Evolutionary conservation across 345 rosid genomes (phyloP).

Genomic region (Streptanthus diversifolius): DNA sequence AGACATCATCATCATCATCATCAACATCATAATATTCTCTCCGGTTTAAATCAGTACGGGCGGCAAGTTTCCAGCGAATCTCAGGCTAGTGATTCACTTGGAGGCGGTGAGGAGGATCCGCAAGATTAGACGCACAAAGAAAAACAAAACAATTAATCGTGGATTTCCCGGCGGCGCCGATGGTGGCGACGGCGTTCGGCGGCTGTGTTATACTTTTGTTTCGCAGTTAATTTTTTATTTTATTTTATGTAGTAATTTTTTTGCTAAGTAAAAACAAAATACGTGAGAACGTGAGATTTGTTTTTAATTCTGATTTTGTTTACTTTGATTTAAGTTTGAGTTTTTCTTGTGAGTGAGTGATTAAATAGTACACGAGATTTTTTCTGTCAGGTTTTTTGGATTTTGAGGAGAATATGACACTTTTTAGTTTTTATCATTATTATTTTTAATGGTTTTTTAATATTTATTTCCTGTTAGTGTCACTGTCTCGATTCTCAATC

Average conservation of each 20-base stretch:
- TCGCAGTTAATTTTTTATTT: conserved; percentile 20
- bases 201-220: conserved; percentile 50
- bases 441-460: background rate
- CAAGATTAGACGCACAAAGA: conserved; percentile 39
- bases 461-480: conserved; percentile 6
- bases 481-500: conserved; percentile 28
- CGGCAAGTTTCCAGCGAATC: conserved; percentile 56
- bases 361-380: conserved; percentile 39
- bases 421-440: conserved; percentile 30
- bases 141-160: conserved; percentile 5
- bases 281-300: conserved; percentile 55
- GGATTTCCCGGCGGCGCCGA: conserved; percentile 40
- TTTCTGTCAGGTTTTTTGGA: conserved; percentile 38
- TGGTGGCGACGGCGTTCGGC: conserved; percentile 25
- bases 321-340: conserved; percentile 47
- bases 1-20: conserved; percentile 30
- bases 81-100: conserved; percentile 76
- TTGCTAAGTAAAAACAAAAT: conserved; percentile 25
- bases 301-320: conserved; percentile 21
- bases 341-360: conserved; percentile 61
- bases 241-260: conserved; percentile 19
- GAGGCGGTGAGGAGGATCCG: conserved; percentile 54
- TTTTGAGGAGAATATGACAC: conserved; percentile 39
- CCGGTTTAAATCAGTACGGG: conserved; percentile 65
- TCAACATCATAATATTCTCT: conserved; percentile 49